Evolutionary conservation across 1,139 yeast genomes (phyloP), one percentile per base, ranked within the genome.

Genomic region (Nakaseomyces nivariensis): DNA sequence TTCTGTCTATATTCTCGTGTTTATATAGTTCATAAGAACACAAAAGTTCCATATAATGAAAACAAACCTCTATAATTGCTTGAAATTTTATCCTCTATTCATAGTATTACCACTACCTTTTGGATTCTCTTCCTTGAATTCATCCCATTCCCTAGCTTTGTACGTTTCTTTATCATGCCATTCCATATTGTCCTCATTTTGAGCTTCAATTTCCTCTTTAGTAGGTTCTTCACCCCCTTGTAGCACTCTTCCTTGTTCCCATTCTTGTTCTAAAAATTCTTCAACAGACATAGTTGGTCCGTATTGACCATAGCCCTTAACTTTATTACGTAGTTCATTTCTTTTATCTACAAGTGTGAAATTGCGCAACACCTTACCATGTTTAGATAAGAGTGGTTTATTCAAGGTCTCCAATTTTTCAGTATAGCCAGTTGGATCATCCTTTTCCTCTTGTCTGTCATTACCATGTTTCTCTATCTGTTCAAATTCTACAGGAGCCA

Each of bases 201-300:
- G 57, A 52, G 75, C 79, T 27, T 72, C 74, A 31, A 71, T 75
- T 45, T 77, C 79, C 43, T 75, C 77, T 10, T 50, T 73, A 11
- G 64, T 56, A 2, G 64, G 61, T 31, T 65, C 66, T 48, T 77
- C 80, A 26, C 75, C 76, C 24, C 78, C 77, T 51, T 79, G 78
- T 48, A 77, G 72, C 77, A 85, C 83, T 50, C 90, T 89, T 2
- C 97, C 97, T 59, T 85, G 81, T 13, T 82, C 81, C 58, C 85
- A 72, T 63, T 92, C 98, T 59, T 86, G 81, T 49, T 89, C 95
- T 49, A 92, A 72, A 56, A 85, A 84, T 59, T 92, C 97, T 56
- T 92, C 98, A 0, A 94, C 92, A 0, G 96, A 74, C 95, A 94
- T 88, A 0, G 97, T 87, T 1, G 99, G 99, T 38, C 92, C 72